Percentiles rank a stretch among this genome's conserved stretches.
Evolutionary conservation across 345 rosid genomes (phyloP).

Genomic region (Combretum micranthum): DNA sequence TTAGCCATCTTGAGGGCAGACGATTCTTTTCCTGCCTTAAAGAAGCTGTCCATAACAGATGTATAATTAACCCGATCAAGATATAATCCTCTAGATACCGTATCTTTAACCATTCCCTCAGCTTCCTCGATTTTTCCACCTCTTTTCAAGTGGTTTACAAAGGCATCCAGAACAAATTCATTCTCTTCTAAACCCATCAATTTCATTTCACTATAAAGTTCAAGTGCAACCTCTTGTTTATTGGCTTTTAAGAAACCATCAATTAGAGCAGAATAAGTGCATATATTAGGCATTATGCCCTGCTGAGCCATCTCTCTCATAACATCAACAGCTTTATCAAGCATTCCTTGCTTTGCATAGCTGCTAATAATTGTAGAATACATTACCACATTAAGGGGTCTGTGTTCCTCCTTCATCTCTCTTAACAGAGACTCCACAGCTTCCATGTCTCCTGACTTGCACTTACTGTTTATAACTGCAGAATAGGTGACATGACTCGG

Average conservation of each 20-base stretch:
- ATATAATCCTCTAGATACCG: constrained; percentile 46
- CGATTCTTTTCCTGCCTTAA: constrained; percentile 62
- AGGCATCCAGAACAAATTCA: constrained; percentile 50
- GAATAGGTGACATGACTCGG: constrained; percentile 59
- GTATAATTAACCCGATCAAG: constrained; percentile 78
- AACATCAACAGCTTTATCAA: constrained; percentile 46
- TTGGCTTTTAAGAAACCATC: constrained; percentile 73
- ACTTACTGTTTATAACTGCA: constrained; percentile 58
- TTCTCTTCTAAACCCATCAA: constrained; percentile 49
- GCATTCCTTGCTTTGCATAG: constrained; percentile 66
- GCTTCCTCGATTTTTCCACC: constrained; percentile 46
- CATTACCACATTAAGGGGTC: constrained; percentile 47
- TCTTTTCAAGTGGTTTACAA: constrained; percentile 65
- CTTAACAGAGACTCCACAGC: constrained; percentile 36
- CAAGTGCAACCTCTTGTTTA: constrained; percentile 39
- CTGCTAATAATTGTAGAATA: constrained; percentile 69
- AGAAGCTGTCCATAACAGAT: constrained; percentile 81
- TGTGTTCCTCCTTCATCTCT: constrained; percentile 54
- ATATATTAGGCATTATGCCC: constrained; percentile 46
- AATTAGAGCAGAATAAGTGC: constrained; percentile 51
- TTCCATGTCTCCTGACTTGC: constrained; percentile 66
- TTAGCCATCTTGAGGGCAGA: constrained; percentile 62
- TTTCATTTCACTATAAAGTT: constrained; percentile 63
- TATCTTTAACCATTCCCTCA: constrained; percentile 35
- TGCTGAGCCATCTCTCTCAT: constrained; percentile 49